These are phyloP conservation scores for Salix purpurea DNA, from an alignment of 345 rosid genomes.

Conservation along the genomic window DNA sequence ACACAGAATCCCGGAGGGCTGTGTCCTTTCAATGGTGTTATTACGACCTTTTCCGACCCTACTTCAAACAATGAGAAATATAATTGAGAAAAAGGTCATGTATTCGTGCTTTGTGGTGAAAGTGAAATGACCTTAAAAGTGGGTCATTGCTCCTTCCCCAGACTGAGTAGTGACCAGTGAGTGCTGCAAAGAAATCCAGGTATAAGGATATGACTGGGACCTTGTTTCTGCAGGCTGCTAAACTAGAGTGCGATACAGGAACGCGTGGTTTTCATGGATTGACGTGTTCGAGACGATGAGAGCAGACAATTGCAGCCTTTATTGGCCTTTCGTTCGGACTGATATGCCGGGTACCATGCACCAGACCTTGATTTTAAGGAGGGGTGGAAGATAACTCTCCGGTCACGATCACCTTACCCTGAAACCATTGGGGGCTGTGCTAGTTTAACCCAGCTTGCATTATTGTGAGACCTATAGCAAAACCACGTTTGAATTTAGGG, in stretches of 20 bases:
- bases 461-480: neutral
- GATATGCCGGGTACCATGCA: neutral
- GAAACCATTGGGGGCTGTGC: neutral
- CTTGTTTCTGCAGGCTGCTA: neutral
- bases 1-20: constrained; percentile 11
- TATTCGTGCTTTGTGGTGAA: neutral
- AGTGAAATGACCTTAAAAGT: neutral
- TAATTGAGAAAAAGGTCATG: neutral
- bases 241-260: neutral
- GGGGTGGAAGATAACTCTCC: neutral
- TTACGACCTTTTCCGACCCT: neutral
- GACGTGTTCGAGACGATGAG: neutral
- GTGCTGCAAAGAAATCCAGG: neutral
- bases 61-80: neutral
- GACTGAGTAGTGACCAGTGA: too few species aligned
- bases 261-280: neutral
- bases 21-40: constrained; percentile 1
- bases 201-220: neutral
- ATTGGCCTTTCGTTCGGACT: neutral
- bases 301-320: neutral
- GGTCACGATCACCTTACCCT: neutral
- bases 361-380: neutral
- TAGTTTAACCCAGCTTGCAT: neutral
- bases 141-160: neutral
- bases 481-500: neutral